Evolutionary conservation across 208 protist species (phyloP).

Genomic region (Polymyxa betae): DNA sequence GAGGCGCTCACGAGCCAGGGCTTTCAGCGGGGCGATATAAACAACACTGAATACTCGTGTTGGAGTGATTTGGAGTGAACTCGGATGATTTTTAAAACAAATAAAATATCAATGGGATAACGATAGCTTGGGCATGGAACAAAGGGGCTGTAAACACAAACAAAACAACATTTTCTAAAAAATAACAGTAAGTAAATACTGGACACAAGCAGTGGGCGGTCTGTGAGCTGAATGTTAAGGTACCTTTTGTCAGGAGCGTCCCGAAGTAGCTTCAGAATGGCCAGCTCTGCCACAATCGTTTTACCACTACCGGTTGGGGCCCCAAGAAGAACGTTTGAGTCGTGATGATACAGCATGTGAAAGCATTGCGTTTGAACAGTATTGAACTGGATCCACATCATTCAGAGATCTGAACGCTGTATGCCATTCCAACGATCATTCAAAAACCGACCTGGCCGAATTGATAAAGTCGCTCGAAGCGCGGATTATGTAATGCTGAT

Average conservation of each 20-base stretch:
- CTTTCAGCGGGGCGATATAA: conserved; percentile 99
- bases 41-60: too few relatives aligned
- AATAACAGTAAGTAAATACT: too few relatives aligned
- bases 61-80: too few relatives aligned
- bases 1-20: conserved; percentile 95
- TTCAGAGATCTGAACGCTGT: conserved; percentile 74
- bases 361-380: conserved; percentile 92
- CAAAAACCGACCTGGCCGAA: conserved; percentile 7
- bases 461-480: neutral
- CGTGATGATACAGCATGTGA: conserved; percentile 94
- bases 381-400: conserved; percentile 96
- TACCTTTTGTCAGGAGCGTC: conserved; percentile 76
- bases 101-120: too few relatives aligned
- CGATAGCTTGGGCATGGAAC: too few relatives aligned
- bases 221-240: neutral
- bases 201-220: too few relatives aligned
- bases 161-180: too few relatives aligned
- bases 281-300: conserved; percentile 97
- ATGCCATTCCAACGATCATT: neutral
- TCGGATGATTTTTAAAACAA: too few relatives aligned
- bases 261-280: conserved; percentile 91
- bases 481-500: conserved; percentile 19
- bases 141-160: too few relatives aligned
- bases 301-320: conserved; percentile 96
- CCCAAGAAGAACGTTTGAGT: conserved; percentile 96